Evolutionary conservation across 768 basidiomycete genomes (phyloP), one percentile per base, ranked within the genome.

Genomic region (Auriscalpium vulgare): DNA sequence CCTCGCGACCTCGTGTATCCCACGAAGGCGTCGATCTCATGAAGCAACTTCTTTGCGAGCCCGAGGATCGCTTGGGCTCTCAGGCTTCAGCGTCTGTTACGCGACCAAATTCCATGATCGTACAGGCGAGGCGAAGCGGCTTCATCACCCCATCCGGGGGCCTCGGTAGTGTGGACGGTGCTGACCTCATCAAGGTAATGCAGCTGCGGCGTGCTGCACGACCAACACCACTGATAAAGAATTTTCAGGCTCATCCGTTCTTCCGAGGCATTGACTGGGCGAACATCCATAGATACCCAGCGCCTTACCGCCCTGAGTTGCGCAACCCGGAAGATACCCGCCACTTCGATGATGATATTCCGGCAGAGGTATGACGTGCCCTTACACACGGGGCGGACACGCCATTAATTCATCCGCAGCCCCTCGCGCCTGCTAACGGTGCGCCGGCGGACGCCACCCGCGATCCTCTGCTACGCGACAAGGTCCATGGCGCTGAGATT

Each of bases 341-440:
- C 58, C 95, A 99, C 71, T 97, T 99, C 61, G 95, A 98, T 70
- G 83, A 87, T 53, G 92, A 95, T 69, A 97, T 97, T 65, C 91
- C 91, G 19, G 75, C 88, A 38, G 91, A 95, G 83, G 93, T 92
- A 72, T 35, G 61, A 46, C 66, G 75, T 34, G 14, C 29, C 35
- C 51, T 10, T 50, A 47, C 3, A 38, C 34, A 23, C 53, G n/a
- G 10, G 37, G 44, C 35, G 44, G 40, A 37, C 19, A 55, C 49
- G 49, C 57, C 58, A 65, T 56, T 63, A 64, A 63, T 75, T 75
- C 71, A 76, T 51, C 73, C 47, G 51, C 55, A 95, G 87, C 91
- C 91, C 61, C 82, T 95, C 37, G 87, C 88, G 63, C 89, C 92
- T 65, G 90, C 89, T 47, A 91, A 91, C 66, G 91, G 92, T 61